Percentiles rank a stretch among this genome's conserved stretches.
Evolutionary conservation across 2,329 filamentous ascomycete genomes (phyloP).

Genomic region (Cladosporium sp.): DNA sequence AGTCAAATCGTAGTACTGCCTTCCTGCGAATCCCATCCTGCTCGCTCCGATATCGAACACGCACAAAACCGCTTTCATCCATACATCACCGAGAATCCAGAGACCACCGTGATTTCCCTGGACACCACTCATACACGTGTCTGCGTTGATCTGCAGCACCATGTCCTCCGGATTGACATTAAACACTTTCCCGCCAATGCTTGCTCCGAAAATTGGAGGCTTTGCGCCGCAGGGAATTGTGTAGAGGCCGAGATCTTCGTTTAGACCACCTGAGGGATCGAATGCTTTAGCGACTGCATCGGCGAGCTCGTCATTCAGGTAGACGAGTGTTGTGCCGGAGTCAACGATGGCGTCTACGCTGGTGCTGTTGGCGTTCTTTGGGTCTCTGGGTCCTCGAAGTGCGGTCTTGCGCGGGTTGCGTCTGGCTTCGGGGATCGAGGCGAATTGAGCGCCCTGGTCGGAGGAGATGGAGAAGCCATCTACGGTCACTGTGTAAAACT

Average conservation of each 20-base stretch:
- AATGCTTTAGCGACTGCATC: slow-evolving; percentile 44
- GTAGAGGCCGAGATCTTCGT: not conserved
- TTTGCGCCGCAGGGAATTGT: slow-evolving; percentile 45
- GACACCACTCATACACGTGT: slow-evolving; percentile 37
- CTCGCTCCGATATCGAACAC: slow-evolving; percentile 53
- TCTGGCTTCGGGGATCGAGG: slow-evolving; percentile 23
- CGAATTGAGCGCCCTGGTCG: slow-evolving; percentile 28
- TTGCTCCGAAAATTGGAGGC: slow-evolving; percentile 44
- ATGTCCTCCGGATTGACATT: slow-evolving; percentile 34
- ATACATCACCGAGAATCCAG: slow-evolving; percentile 49
- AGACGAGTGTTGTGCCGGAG: slow-evolving; percentile 45
- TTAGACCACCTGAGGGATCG: slow-evolving; percentile 40
- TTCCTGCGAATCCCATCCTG: slow-evolving; percentile 49
- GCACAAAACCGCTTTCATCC: slow-evolving; percentile 52
- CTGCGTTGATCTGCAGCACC: slow-evolving; percentile 26
- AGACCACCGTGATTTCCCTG: slow-evolving; percentile 34
- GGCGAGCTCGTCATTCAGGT: slow-evolving; percentile 42
- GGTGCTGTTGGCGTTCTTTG: slow-evolving; percentile 33
- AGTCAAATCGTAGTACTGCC: slow-evolving; percentile 28
- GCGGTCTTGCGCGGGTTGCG: slow-evolving; percentile 16
- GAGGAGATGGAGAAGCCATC: slow-evolving; percentile 34
- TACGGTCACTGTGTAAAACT: slow-evolving; percentile 43
- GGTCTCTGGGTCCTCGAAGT: slow-evolving; percentile 11
- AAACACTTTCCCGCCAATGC: slow-evolving; percentile 40
- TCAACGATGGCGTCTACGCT: slow-evolving; percentile 47